Evolutionary conservation across 805 yeast genomes (phyloP).

Genomic region (Candida succiphila): DNA sequence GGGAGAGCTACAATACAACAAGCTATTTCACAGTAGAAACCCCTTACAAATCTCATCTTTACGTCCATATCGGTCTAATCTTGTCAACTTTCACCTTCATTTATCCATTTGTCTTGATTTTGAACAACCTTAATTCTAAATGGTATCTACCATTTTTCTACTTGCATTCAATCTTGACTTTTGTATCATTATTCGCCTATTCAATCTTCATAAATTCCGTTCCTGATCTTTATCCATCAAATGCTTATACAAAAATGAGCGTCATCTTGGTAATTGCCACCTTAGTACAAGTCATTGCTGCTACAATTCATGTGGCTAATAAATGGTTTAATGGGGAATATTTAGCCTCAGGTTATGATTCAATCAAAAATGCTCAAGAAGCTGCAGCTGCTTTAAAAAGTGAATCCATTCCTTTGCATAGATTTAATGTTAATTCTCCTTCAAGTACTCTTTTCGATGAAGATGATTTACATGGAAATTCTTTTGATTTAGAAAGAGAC

Average conservation of each 20-base stretch:
- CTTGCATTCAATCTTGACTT: conserved; percentile 33
- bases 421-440: conserved; percentile 17
- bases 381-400: background rate
- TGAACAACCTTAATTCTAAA: conserved; percentile 48
- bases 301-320: conserved; percentile 38
- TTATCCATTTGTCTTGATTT: conserved; percentile 60
- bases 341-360: background rate
- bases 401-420: conserved; percentile 1
- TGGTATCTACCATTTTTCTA: conserved; percentile 51
- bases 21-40: conserved; percentile 52
- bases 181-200: conserved; percentile 44
- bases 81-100: conserved; percentile 36
- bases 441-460: conserved; percentile 26
- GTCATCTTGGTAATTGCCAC: conserved; percentile 46
- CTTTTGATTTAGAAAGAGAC: conserved; percentile 15
- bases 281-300: conserved; percentile 42
- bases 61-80: conserved; percentile 41
- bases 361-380: background rate
- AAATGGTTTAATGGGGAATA: conserved; percentile 26
- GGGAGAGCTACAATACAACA: conserved; percentile 74
- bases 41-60: conserved; percentile 40
- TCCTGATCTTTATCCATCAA: conserved; percentile 65
- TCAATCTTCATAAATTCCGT: conserved; percentile 49
- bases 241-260: conserved; percentile 62
- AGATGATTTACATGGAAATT: conserved; percentile 7